phyloP scores from a whole-genome alignment of 2,329 filamentous ascomycete species.

The Lasiodiplodia theobromae region DNA sequence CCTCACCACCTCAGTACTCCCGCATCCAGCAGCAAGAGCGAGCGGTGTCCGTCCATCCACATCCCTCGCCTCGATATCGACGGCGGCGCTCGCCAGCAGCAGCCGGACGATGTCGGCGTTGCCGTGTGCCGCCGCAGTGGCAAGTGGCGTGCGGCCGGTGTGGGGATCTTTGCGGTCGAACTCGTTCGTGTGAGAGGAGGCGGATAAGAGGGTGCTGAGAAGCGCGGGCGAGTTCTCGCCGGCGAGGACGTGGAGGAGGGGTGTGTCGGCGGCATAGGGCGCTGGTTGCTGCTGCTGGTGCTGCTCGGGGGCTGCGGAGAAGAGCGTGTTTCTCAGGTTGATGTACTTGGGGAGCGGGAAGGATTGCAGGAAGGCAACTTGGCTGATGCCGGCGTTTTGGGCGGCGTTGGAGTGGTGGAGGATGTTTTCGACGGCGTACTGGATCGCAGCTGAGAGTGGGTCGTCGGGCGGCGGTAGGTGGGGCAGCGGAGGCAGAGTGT shows the following conservation, averaged over 20 bases:
- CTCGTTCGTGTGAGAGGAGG: no score
- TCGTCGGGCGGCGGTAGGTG: neutral
- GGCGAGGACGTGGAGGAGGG: no score
- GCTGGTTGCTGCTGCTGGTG: no score
- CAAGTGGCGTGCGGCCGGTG: no score
- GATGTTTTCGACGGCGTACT: conserved; percentile 13
- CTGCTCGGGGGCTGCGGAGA: no score
- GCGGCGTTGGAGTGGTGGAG: conserved; percentile 14
- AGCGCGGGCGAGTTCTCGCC: no score
- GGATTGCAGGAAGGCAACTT: neutral
- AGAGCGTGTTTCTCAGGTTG: neutral
- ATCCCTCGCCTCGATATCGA: neutral
- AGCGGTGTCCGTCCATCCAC: neutral
- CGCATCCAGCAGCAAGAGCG: neutral
- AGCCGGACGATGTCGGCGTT: no score
- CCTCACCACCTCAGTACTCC: neutral
- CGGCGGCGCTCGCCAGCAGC: neutral
- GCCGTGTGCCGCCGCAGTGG: no score
- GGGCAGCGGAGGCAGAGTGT: neutral
- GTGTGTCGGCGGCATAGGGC: neutral
- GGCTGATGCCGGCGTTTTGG: neutral
- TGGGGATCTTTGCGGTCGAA: no score
- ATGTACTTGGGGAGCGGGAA: neutral
- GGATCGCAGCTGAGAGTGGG: neutral
- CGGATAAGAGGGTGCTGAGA: no score